Percentiles rank a stretch among this genome's conserved stretches.
Conservation (phyloP, 371 early-diverging fungal genomes). For the Dinochytrium kinnereticum region DNA sequence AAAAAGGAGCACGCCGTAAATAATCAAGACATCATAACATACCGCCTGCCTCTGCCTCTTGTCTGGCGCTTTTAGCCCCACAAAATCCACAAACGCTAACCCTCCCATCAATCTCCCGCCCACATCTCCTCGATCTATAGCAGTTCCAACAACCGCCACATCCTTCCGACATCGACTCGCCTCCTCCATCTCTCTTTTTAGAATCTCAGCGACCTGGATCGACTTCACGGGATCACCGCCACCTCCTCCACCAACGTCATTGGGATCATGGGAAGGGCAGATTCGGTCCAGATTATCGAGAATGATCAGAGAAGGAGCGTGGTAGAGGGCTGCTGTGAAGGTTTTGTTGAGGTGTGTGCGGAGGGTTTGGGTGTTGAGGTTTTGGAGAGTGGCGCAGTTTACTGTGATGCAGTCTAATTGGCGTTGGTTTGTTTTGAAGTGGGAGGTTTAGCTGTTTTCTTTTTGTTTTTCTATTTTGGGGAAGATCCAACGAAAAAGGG, state of each 20-base stretch:
- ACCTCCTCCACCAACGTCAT: constrained; percentile 38
- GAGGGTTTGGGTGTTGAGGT: constrained; percentile 67
- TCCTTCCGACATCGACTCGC: constrained; percentile 40
- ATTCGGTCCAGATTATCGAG: constrained; percentile 54
- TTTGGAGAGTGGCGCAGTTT: constrained; percentile 67
- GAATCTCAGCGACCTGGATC: constrained; percentile 72
- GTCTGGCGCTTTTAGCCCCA: constrained; percentile 71
- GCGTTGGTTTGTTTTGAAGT: not conserved
- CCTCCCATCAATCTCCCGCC: constrained; percentile 66
- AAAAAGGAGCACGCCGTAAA: not conserved
- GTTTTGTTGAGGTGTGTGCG: constrained; percentile 65
- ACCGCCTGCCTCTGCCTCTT: constrained; percentile 64
- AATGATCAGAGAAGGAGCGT: constrained; percentile 56
- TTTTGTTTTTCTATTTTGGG: too few species aligned
- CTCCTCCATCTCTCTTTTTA: constrained; percentile 46
- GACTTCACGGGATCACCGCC: constrained; percentile 72
- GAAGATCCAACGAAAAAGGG: too few species aligned
- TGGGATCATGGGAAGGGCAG: constrained; percentile 72
- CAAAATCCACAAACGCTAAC: constrained; percentile 71
- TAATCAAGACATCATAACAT: not conserved
- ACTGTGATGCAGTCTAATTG: constrained; percentile 31
- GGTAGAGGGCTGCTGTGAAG: constrained; percentile 75
- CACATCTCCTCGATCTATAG: constrained; percentile 69
- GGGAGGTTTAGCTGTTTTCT: constrained; percentile 9
- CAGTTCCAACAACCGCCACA: constrained; percentile 71